Conservation (phyloP, 257 asterid species). For the Solanum lignicaule region DNA sequence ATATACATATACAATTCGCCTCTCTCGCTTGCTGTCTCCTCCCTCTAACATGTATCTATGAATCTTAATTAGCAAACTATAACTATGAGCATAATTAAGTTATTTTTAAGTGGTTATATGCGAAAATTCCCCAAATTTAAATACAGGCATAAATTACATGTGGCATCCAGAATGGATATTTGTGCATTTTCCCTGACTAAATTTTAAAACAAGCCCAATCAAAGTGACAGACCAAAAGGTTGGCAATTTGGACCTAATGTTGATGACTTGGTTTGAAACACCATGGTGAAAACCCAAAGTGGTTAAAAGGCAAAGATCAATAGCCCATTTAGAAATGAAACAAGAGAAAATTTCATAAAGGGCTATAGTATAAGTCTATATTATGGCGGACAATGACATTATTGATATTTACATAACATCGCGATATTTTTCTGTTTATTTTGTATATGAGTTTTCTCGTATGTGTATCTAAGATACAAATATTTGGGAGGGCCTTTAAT, state of each 20-base stretch:
- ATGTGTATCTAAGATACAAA: background rate
- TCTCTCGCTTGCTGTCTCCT: too few relatives aligned
- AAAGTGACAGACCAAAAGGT: background rate
- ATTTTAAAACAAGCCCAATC: background rate
- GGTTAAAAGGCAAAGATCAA: background rate
- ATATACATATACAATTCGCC: too few relatives aligned
- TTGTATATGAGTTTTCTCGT: background rate
- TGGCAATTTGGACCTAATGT: background rate
- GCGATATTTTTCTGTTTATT: too few relatives aligned
- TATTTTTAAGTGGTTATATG: too few relatives aligned
- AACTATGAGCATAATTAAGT: too few relatives aligned
- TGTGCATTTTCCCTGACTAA: background rate
- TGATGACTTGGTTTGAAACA: background rate
- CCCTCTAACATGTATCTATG: too few relatives aligned
- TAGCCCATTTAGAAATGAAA: background rate
- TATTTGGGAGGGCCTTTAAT: background rate
- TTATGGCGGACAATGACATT: background rate
- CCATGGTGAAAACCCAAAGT: background rate
- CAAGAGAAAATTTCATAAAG: background rate
- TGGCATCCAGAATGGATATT: background rate
- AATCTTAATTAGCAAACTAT: too few relatives aligned
- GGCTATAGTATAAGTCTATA: background rate
- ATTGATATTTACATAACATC: background rate
- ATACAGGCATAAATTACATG: background rate
- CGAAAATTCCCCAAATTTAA: too few relatives aligned